A percentile compares a stretch with the other conserved stretches of the same genome.
Conservation (phyloP, 148 eudicot genomes). For the Camellia japonica region DNA sequence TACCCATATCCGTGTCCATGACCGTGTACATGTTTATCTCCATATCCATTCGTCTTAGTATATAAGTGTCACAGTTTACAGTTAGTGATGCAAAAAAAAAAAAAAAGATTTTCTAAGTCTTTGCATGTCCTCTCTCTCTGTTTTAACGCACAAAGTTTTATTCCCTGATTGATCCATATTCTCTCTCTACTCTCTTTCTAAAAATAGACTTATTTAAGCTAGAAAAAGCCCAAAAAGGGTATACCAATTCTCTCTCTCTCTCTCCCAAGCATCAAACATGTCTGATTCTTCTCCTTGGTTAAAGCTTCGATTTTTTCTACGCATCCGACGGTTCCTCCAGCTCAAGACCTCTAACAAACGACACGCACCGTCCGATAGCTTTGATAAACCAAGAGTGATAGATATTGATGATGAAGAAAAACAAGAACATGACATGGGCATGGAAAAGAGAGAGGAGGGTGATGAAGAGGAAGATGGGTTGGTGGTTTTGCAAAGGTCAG, state of each 20-base stretch:
- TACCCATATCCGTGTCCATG: no score
- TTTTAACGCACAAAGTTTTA: no score
- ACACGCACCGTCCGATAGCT: constrained; percentile 17
- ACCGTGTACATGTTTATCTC: no score
- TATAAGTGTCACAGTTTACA: no score
- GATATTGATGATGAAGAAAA: constrained; percentile 7
- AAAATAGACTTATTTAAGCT: no score
- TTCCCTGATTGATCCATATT: no score
- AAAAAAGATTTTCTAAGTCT: no score
- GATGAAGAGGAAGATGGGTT: constrained; percentile 8
- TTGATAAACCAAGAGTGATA: background rate
- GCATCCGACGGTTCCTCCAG: constrained; percentile 47
- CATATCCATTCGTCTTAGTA: no score
- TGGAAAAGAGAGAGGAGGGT: constrained; percentile 8
- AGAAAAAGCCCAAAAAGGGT: no score
- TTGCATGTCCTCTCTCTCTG: no score
- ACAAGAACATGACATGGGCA: constrained; percentile 8
- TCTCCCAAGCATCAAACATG: constrained; percentile 20
- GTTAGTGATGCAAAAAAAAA: no score
- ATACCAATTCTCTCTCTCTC: background rate
- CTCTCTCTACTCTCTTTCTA: no score
- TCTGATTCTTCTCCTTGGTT: constrained; percentile 33
- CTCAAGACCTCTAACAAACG: constrained; percentile 23
- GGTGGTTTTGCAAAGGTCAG: constrained; percentile 51
- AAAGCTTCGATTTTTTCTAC: constrained; percentile 35